Evolutionary conservation across 2,329 filamentous ascomycete genomes (phyloP).

Genomic region (Huntiella abstrusa): DNA sequence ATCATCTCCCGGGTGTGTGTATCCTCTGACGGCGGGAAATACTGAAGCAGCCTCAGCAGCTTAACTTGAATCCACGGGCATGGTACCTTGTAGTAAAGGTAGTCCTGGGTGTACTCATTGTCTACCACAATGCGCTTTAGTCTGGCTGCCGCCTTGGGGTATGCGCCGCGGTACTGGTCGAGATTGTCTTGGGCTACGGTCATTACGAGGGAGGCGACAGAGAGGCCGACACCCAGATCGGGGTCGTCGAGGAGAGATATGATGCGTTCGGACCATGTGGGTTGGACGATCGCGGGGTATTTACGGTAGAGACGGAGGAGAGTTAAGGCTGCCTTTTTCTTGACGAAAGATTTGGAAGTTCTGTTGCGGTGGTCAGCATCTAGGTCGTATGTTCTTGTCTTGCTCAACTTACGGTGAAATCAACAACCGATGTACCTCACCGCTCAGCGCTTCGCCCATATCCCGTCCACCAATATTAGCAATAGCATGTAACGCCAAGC

Average conservation of each 20-base stretch:
- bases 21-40: constrained; percentile 95
- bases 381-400: background rate
- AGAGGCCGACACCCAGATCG: constrained; percentile 85
- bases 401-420: constrained; percentile 64
- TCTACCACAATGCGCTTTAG: constrained; percentile 83
- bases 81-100: constrained; percentile 98
- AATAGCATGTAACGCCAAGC: constrained; percentile 87
- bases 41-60: constrained; percentile 75
- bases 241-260: constrained; percentile 97
- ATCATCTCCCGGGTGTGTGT: constrained; percentile 83
- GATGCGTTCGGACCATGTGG: constrained; percentile 93
- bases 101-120: constrained; percentile 73
- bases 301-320: constrained; percentile 88
- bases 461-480: constrained; percentile 92
- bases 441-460: constrained; percentile 86
- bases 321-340: constrained; percentile 95
- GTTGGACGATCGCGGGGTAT: constrained; percentile 79
- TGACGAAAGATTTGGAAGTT: constrained; percentile 85
- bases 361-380: constrained; percentile 15
- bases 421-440: constrained; percentile 78
- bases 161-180: constrained; percentile 87
- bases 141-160: constrained; percentile 78
- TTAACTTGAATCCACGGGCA: constrained; percentile 98
- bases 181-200: constrained; percentile 80
- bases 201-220: constrained; percentile 90